These are phyloP conservation scores for Malassezia equina DNA, from an alignment of 1,284 basidiomycete genomes.

Conservation along the genomic window DNA sequence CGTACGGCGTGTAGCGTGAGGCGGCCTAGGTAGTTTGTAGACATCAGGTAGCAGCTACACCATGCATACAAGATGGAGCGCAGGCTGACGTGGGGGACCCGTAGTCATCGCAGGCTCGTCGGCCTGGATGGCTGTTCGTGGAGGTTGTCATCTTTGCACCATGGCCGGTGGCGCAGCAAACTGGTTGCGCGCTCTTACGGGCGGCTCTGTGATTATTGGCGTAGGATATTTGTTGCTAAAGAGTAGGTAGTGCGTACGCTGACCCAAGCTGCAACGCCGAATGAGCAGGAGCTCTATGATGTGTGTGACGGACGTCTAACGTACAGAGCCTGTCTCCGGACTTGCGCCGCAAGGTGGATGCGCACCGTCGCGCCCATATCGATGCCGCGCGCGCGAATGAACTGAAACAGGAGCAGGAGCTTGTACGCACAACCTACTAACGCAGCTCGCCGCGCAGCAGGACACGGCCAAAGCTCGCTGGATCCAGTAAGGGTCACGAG, in stretches of 20 bases:
- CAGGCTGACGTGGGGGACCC: not conserved
- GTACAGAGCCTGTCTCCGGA: conserved; percentile 14
- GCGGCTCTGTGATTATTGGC: conserved; percentile 8
- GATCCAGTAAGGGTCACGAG: not conserved
- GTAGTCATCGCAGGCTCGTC: not conserved
- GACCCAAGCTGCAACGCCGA: conserved; percentile 6
- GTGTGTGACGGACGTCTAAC: not conserved
- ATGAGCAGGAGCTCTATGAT: conserved; percentile 12
- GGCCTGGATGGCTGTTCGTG: not conserved
- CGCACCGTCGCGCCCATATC: not conserved
- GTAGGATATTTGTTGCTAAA: conserved; percentile 5
- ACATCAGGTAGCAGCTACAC: too few species aligned
- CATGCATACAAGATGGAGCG: too few species aligned
- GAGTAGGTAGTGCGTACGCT: conserved; percentile 1
- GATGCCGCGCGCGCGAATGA: not conserved
- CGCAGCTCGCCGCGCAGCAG: conserved; percentile 9
- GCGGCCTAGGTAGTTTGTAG: not conserved
- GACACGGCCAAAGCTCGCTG: conserved; percentile 12
- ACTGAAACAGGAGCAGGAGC: not conserved
- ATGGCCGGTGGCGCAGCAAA: conserved; percentile 16
- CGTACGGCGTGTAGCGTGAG: not conserved
- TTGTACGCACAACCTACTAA: conserved; percentile 5
- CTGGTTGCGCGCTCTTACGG: conserved; percentile 12
- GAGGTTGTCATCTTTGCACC: conserved; percentile 1
- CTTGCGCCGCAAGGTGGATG: conserved; percentile 11